Base-by-base conservation (phyloP, 352 stramenopile species). In the Thraustotheca clavata region DNA sequence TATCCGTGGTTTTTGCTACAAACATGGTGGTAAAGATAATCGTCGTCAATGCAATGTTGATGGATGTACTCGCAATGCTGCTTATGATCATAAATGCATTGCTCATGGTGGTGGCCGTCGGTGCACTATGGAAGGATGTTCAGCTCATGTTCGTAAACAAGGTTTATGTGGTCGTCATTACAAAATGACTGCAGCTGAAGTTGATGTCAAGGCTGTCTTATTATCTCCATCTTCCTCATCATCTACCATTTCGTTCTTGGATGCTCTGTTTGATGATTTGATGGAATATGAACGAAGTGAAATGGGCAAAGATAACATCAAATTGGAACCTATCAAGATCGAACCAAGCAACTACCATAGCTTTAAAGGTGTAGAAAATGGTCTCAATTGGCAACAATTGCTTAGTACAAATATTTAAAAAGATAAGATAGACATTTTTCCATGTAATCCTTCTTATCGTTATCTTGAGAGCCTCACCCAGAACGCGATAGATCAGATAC, bases 41-140 rank as follows among this genome's bases (percentile, higher is more conserved):
- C 52, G 52, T 38, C 29, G 34, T n/a, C 29, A 22, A 14, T 61
- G 52, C 52, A 49, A 18, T 16, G 52, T 46, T 22, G 18, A 36
- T 8, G 55, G 55, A 3, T 62, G 55, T 24, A 24, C 31, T 22
- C 41, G 39, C 18, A 49, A 49, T 29, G 55, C 55, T 20, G 29
- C 41, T 22, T 49, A 43, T 12, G 16, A 52, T 16, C 55, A 62
- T 29, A 46, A 39, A 3, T 62, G 55, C 55, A 49, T 39, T 14
- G 55, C 36, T 20, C 35, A 62, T 32, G 55, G 55, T 4, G 55
- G 55, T 32, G 55, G 55, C 36, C 55, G 39, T 5, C 55, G 55
- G 29, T 62, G 55, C 55, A 62, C 41, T 12, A 9, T n/a, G 4
- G 34, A 49, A 32, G 55, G 36, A 38, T 62, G 55, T 27, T 62